Evolutionary conservation across 1,284 basidiomycete species (phyloP), one percentile per base, ranked within the genome.

Genomic region (Amylostereum areolatum): DNA sequence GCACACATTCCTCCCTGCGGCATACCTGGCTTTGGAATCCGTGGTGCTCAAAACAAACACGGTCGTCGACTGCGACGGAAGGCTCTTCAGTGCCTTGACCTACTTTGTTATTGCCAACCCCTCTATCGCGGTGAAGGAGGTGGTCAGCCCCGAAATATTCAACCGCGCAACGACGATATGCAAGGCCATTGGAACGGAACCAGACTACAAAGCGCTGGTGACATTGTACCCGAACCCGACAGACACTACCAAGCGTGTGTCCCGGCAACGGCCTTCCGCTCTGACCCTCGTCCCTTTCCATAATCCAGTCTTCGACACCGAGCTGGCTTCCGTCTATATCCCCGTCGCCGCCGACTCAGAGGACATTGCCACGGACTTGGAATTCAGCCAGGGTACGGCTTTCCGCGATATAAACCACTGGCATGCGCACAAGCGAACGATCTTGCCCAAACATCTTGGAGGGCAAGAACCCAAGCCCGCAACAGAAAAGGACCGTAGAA

Each of bases 371-470:
- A 53, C 55, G 10, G 60, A 62, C 41, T 61, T 74, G 43, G 66
- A 71, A 30, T 74, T 77, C 56, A 65, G 61, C 3, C 52, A 54
- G n/a, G 67, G 70, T 3, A 65, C 66, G 0, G 56, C 69, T 5
- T 81, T 80, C 62, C 57, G 65, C 2, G 83, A 85, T 51, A 71
- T 68, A 0, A 65, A 62, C 12, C 81, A 83, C 55, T 85, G 83
- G 83, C 80, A 84, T 54, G 77, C 73, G 50, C 59, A 69, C 47
- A 65, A 65, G 35, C 73, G 64, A 25, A 50, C 75, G 0, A 69
- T 83, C 6, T 60, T 86, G 0, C 81, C 81, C 5, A 67, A 70
- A 11, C 73, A 80, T 60, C 65, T 78, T 0, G 81, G 81, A 1
- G 81, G 80, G 2, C 68, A 70, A 29, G 59, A 60, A 7, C 49